Evolutionary conservation across 2,329 filamentous ascomycete genomes (phyloP), one percentile per base, ranked within the genome.

Genomic region (Xylaria sp.): DNA sequence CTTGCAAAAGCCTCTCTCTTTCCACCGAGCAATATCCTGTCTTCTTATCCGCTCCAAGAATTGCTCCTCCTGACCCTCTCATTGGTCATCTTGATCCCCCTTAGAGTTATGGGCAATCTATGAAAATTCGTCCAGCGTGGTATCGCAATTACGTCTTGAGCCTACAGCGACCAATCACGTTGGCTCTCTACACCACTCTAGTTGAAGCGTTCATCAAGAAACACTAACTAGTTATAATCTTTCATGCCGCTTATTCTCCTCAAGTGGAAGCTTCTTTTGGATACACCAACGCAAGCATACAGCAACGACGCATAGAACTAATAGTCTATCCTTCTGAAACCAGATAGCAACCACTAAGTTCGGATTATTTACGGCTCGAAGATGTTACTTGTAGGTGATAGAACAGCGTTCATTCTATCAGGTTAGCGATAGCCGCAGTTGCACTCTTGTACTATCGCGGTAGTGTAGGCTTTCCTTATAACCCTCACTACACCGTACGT

Each of bases 41-140:
- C 59, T 49, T 65, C 59, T 63, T 64, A 64, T 64, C 63, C 66
- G 66, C 69, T n/a, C 66, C 59, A 40, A 65, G 67, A 61, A 63
- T 62, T 31, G 26, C 60, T 20, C 13, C 49, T 68, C 53, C 42
- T 28, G n/a, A 20, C 48, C 2, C 53, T 60, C 56, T 65, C 42
- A 77, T 76, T 77, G 74, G 74, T 57, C 66, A 48, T 65, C 56
- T 63, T 33, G 56, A 61, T 72, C 69, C 68, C 67, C 64, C 68
- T 66, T 72, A 69, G 3, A 70, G 62, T 74, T 64, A 73, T 72
- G 72, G 72, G 71, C 71, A 77, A 75, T 77, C 70, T 74, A 74
- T 74, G 67, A 69, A 44, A 44, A 74, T 71, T 74, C 74, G 73
- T 67, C 70, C 63, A 72, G 73, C 72, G 74, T 76, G 67, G 61